Conservation (phyloP, 2,329 filamentous ascomycete species). For the Akanthomyces muscarius region DNA sequence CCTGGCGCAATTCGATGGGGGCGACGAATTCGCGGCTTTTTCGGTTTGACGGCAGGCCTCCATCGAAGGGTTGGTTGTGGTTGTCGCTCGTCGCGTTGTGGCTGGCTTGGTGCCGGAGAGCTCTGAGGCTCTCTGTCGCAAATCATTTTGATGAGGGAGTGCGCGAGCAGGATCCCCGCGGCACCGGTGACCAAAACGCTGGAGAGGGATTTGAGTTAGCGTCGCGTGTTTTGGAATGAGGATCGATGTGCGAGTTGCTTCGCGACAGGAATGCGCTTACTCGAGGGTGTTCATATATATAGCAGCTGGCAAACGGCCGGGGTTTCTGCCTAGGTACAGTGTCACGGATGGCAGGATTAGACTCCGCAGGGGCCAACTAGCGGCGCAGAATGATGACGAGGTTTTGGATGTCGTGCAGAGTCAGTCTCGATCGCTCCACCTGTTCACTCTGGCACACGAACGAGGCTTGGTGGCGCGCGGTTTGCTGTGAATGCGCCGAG, state of each 20-base stretch:
- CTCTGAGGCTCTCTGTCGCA: neutral
- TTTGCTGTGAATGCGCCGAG: neutral
- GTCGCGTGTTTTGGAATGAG: neutral
- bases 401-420: constrained; percentile 1
- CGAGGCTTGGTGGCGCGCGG: neutral
- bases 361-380: constrained; percentile 10
- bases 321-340: neutral
- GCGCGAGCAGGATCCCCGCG: constrained; percentile 6
- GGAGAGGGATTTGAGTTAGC: neutral
- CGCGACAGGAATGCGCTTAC: constrained; percentile 5
- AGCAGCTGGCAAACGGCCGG: neutral
- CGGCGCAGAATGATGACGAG: neutral
- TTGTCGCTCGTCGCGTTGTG: neutral
- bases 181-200: constrained; percentile 7
- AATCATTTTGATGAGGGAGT: constrained; percentile 11
- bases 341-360: neutral
- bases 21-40: constrained; percentile 14
- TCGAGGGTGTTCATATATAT: constrained; percentile 13
- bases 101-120: neutral
- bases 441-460: neutral
- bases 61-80: neutral
- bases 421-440: neutral
- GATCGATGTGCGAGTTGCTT: neutral
- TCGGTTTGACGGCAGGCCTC: neutral
- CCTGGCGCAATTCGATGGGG: constrained; percentile 36